Base-by-base conservation (phyloP, 495 filamentous ascomycete genomes). In the Trichoderma gamsii region DNA sequence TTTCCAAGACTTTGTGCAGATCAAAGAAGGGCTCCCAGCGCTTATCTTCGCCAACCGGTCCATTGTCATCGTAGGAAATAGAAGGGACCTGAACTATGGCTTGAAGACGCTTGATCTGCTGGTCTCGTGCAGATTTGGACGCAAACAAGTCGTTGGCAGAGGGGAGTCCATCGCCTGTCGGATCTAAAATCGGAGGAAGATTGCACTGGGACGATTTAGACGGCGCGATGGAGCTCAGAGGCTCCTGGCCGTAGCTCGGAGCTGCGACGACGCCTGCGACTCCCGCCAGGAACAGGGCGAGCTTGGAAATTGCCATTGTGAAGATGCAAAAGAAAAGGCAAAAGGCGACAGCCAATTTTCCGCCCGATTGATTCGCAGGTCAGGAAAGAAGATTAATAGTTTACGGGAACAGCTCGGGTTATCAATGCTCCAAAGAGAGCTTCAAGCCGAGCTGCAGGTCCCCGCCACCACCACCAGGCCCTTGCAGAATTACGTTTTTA, bases 11-110 rank as follows among this genome's bases (percentile, higher is more conserved):
- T 5, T 73, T 69, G 11, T 81, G 78, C 38, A 89, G 80, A 25
- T 79, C 69, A 65, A 77, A 82, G 74, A 87, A 81, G 51, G 82
- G 77, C 23, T 87, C 80, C 86, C 86, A 89, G 74, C 86, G 73
- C 52, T 77, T 69, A 72, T 89, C 86, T 63, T 84, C 78, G 29
- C 84, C 85, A 25, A 89, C 73, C 0, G 73, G 68, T 5, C 86
- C 86, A 21, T 87, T 70, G 72, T 88, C 83, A 69, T 89, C 86
- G 68, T 82, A 88, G 15, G 79, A 83, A 66, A 84, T 77, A 1
- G 86, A 82, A 5, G 82, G 80, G 68, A 88, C 84, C 67, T 80
- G 79, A 65, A 87, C 80, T 3, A 82, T 81, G 23, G 77, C 79
- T 0, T 82, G 81, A 25, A 85, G 77, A 44, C 79, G 77, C 59